Base-by-base conservation (phyloP, 2,329 filamentous ascomycete genomes). In the Lachnellula cervina region DNA sequence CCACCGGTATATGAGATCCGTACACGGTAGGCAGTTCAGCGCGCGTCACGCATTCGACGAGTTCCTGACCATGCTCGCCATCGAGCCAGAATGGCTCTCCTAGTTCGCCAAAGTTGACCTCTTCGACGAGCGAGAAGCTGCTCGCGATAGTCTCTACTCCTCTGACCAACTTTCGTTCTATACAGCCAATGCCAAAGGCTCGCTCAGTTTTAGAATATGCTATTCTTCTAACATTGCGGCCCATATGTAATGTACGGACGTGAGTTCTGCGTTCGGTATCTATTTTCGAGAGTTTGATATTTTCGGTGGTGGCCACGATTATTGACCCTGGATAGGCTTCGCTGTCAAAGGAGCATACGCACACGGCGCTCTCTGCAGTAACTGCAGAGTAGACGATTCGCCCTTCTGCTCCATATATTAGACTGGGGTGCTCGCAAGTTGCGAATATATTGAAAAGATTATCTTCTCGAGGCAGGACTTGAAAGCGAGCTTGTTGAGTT, bases 371-470 rank as follows among this genome's bases (percentile, higher is more conserved):
- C 59, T 96, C 89, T 2, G 92, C 90, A 13, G 93, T 96, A 1
- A 97, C 90, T 1, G 94, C 92, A 4, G 92, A 96, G 73, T 95
- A 99, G 0, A 96, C 84, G 42, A 97, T 87, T 21, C 92, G 82
- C 0, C 89, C 90, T 68, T 97, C 91, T 0, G 86, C 85, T 8
- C 88, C 89, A 68, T 99, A 97, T 49, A 99, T 96, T 53, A 99
- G 74, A 60, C 90, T 97, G 0, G 94, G 89, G 68, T 97, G 90
- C 66, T 99, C 94, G 55, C 91, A 96, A 0, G 90, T 96, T 0
- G 91, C 90, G 69, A 99, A 96, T 0, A 99, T 86, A 64, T 89
- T 95, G 68, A 80, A 88, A 0, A 90, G 74, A 0, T 81, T 82
- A 51, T 86, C 76, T 0, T 77, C 77, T 50, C 86, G 81, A 0